Conservation (phyloP, 2,329 filamentous ascomycete genomes). For the Nemania diffusa region DNA sequence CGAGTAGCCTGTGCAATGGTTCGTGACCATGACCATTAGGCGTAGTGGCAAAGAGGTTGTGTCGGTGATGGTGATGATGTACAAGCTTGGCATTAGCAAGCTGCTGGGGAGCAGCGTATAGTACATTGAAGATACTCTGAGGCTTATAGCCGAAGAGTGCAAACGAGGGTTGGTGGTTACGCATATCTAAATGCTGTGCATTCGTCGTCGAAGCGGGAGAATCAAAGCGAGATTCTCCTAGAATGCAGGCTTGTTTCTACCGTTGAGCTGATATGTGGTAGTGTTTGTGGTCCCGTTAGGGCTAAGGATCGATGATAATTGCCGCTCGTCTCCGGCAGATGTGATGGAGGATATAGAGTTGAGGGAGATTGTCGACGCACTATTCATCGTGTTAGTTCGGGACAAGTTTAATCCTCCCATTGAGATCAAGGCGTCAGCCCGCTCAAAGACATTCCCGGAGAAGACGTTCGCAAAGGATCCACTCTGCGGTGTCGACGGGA, state of each 20-base stretch:
- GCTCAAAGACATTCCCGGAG: conserved; percentile 68
- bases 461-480: conserved; percentile 66
- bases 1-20: neutral
- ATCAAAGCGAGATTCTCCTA: conserved; percentile 44
- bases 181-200: conserved; percentile 35
- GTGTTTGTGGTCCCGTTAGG: conserved; percentile 42
- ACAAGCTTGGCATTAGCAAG: conserved; percentile 8
- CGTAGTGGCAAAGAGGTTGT: conserved; percentile 8
- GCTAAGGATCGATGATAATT: conserved; percentile 44
- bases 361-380: conserved; percentile 49
- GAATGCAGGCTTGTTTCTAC: conserved; percentile 48
- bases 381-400: conserved; percentile 58
- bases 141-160: neutral
- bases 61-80: neutral
- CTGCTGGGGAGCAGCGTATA: conserved; percentile 3
- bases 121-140: neutral
- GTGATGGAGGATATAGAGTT: conserved; percentile 48
- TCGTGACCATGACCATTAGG: neutral
- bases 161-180: neutral
- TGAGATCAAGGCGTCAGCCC: conserved; percentile 67
- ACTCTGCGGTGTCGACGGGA: conserved; percentile 75
- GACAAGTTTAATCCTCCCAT: conserved; percentile 68
- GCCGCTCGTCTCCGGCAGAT: conserved; percentile 46
- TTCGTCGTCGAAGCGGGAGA: conserved; percentile 37
- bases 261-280: conserved; percentile 44